These are phyloP conservation scores for Xylariaceae sp. DNA, from an alignment of 2,329 filamentous ascomycete species.

Conservation along the genomic window DNA sequence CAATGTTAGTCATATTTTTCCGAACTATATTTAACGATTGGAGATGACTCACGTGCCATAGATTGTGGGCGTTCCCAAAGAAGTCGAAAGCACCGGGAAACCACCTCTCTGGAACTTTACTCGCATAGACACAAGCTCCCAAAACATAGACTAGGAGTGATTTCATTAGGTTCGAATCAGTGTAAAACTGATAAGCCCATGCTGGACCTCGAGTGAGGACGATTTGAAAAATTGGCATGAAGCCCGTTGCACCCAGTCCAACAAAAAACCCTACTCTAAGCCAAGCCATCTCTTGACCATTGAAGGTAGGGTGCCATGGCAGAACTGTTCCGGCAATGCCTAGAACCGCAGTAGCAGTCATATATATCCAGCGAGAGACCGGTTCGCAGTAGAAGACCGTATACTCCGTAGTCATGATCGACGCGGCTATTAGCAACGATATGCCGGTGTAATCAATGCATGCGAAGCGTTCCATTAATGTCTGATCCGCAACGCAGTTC, in stretches of 20 bases:
- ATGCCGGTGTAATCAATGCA: slow-evolving; percentile 99
- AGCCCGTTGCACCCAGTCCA: slow-evolving; percentile 83
- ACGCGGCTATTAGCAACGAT: slow-evolving; percentile 89
- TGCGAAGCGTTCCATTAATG: slow-evolving; percentile 90
- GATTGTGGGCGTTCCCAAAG: slow-evolving; percentile 91
- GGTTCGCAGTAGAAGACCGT: slow-evolving; percentile 99
- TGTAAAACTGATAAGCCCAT: slow-evolving; percentile 90
- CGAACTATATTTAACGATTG: slow-evolving; percentile 82
- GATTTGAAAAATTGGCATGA: slow-evolving; percentile 86
- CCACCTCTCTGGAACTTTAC: slow-evolving; percentile 92
- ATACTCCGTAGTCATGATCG: slow-evolving; percentile 98
- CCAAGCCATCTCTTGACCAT: slow-evolving; percentile 91
- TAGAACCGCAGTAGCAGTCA: slow-evolving; percentile 78
- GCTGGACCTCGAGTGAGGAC: slow-evolving; percentile 75
- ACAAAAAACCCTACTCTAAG: slow-evolving; percentile 90
- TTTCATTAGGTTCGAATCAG: slow-evolving; percentile 74
- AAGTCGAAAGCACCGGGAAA: slow-evolving; percentile 94
- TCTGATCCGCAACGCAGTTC: slow-evolving; percentile 92
- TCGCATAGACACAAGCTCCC: slow-evolving; percentile 87
- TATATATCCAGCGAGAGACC: slow-evolving; percentile 82
- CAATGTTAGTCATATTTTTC: slow-evolving; percentile 85
- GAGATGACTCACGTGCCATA: slow-evolving; percentile 82
- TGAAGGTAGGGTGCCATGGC: slow-evolving; percentile 96
- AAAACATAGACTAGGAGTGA: slow-evolving; percentile 84
- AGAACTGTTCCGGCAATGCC: slow-evolving; percentile 88